Percentiles rank a stretch among this genome's conserved stretches.
phyloP scores from a whole-genome alignment of 768 basidiomycete species.

The Kwoniella bestiolae region DNA sequence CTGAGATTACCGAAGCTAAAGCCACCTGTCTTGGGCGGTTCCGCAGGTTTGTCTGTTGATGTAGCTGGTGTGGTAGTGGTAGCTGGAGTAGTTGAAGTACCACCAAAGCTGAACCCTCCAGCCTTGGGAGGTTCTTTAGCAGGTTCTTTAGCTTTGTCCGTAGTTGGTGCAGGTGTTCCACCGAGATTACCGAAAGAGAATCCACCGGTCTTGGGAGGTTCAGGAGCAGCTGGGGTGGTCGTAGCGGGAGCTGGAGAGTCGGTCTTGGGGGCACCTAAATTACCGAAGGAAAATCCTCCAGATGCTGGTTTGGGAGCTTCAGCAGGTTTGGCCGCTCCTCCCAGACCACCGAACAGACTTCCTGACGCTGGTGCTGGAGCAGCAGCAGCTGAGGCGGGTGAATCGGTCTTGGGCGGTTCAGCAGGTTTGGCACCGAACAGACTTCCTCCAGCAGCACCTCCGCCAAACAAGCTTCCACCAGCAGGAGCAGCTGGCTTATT shows the following conservation, averaged over 20 bases:
- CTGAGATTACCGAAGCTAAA: constrained; percentile 20
- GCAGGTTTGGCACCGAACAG: constrained; percentile 32
- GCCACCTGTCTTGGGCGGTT: constrained; percentile 24
- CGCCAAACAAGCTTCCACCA: constrained; percentile 5
- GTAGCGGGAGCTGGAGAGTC: constrained; percentile 15
- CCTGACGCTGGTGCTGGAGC: constrained; percentile 37
- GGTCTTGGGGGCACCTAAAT: constrained; percentile 17
- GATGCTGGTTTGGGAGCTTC: constrained; percentile 21
- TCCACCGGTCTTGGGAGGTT: constrained; percentile 31
- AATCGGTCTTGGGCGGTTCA: constrained; percentile 25
- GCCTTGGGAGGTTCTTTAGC: constrained; percentile 25
- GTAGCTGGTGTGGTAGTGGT: constrained; percentile 14
- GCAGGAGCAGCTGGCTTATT: constrained; percentile 22
- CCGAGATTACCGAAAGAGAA: constrained; percentile 33
- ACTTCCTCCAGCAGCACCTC: constrained; percentile 1
- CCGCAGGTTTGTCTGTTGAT: constrained; percentile 25
- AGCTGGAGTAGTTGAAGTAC: constrained; percentile 6
- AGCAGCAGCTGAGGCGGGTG: constrained; percentile 24
- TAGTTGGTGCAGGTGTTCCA: constrained; percentile 19
- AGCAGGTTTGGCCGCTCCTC: constrained; percentile 20
- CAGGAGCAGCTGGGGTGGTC: constrained; percentile 16
- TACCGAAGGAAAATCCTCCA: constrained; percentile 24
- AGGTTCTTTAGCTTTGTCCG: constrained; percentile 8
- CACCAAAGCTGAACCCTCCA: constrained; percentile 32
- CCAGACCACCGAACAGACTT: constrained; percentile 22